phyloP scores from a whole-genome alignment of 345 rosid species.

The Syzygium jambos region DNA sequence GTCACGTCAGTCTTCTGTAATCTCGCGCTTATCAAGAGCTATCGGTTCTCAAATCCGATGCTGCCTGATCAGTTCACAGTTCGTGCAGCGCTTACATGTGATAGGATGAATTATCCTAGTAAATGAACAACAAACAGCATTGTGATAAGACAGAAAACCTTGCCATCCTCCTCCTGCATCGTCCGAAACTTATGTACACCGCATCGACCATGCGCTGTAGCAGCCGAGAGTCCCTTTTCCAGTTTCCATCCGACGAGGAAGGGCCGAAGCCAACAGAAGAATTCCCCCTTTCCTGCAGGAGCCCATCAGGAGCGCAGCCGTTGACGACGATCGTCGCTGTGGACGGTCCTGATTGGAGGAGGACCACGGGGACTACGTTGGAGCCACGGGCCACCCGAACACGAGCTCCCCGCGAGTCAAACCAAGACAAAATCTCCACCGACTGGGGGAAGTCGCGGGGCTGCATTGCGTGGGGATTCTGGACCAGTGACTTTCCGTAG shows the following conservation, averaged over 20 bases:
- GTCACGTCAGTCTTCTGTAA: neutral
- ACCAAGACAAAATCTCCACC: neutral
- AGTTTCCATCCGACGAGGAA: neutral
- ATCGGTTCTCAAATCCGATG: neutral
- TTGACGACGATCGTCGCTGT: neutral
- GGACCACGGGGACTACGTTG: neutral
- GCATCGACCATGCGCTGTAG: neutral
- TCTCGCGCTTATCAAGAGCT: neutral
- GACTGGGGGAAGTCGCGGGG: neutral
- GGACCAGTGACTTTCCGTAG: neutral
- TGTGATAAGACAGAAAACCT: neutral
- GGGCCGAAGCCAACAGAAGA: neutral
- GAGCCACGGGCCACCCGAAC: neutral
- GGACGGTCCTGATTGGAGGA: neutral
- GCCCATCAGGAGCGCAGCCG: slow-evolving; percentile 50
- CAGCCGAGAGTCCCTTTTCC: neutral
- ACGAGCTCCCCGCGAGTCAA: too few relatives aligned
- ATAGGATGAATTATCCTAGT: neutral
- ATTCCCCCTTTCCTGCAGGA: slow-evolving; percentile 24
- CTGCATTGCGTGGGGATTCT: neutral
- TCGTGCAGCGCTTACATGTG: rapidly evolving
- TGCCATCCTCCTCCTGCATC: neutral
- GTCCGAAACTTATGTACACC: neutral
- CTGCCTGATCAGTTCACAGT: neutral
- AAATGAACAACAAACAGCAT: neutral